Conservation (phyloP, 1,139 yeast genomes). For the Candida smagusa region DNA sequence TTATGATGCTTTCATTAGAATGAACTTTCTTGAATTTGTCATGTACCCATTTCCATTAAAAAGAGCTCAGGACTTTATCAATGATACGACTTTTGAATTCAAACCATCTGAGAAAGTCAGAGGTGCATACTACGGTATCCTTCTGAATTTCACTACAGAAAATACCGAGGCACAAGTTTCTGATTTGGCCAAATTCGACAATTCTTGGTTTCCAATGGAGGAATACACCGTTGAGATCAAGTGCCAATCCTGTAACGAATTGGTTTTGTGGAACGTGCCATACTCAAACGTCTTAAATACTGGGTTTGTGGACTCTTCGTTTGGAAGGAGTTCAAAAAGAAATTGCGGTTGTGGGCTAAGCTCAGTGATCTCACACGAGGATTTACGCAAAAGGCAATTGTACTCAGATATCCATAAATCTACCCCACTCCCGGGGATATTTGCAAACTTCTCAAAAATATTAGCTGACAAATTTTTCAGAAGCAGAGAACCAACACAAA, state of each 20-base stretch:
- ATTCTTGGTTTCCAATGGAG: neutral
- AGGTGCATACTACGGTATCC: constrained; percentile 6
- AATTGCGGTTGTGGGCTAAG: constrained; percentile 2
- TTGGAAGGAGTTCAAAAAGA: constrained; percentile 1
- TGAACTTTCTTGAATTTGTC: constrained; percentile 20
- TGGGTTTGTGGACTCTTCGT: constrained; percentile 19
- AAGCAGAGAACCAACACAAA: constrained; percentile 3
- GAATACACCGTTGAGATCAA: constrained; percentile 7
- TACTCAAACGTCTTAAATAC: constrained; percentile 13
- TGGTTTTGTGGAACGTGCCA: constrained; percentile 12
- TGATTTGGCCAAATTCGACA: constrained; percentile 4
- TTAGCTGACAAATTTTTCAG: constrained; percentile 5
- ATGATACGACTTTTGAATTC: constrained; percentile 19
- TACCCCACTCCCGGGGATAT: constrained; percentile 10
- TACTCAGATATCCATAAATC: constrained; percentile 15
- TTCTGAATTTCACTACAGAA: constrained; percentile 4
- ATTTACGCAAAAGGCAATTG: constrained; percentile 21
- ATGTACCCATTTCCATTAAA: constrained; percentile 26
- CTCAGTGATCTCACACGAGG: constrained; percentile 12
- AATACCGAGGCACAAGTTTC: constrained; percentile 3
- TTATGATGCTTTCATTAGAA: constrained; percentile 27
- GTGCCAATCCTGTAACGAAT: constrained; percentile 20
- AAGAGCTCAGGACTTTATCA: constrained; percentile 18
- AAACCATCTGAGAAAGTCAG: constrained; percentile 9
- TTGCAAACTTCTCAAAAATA: constrained; percentile 6